Conservation (phyloP, 495 filamentous ascomycete genomes). For the Talaromyces borbonicus region DNA sequence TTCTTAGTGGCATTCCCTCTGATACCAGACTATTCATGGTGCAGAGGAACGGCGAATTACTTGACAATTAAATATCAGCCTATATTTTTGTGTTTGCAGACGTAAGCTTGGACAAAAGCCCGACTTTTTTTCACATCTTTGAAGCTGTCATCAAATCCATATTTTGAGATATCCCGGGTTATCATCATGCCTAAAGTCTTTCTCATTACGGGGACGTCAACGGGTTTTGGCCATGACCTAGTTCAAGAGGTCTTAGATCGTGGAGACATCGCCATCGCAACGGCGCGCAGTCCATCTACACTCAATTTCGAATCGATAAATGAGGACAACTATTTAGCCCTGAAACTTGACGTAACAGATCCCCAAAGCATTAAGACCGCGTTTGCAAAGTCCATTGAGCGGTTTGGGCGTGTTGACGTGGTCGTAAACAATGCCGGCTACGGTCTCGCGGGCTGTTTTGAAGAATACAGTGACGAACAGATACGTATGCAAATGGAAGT, state of each 20-base stretch:
- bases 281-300: slow-evolving; percentile 25
- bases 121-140: too few species aligned
- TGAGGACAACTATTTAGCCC: slow-evolving; percentile 20
- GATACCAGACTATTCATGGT: too few species aligned
- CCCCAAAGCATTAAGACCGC: slow-evolving; percentile 28
- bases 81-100: too few species aligned
- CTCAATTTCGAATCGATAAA: slow-evolving; percentile 4
- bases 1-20: too few species aligned
- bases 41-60: too few species aligned
- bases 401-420: slow-evolving; percentile 42
- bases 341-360: slow-evolving; percentile 36
- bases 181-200: slow-evolving; percentile 22
- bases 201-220: slow-evolving; percentile 40
- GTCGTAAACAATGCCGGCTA: slow-evolving; percentile 51
- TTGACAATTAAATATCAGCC: too few species aligned
- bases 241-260: slow-evolving; percentile 31
- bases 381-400: slow-evolving; percentile 21
- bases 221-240: slow-evolving; percentile 35
- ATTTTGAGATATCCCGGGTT: not conserved
- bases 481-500: slow-evolving; percentile 34
- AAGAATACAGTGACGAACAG: slow-evolving; percentile 29
- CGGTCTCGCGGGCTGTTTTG: slow-evolving; percentile 32
- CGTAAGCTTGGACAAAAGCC: too few species aligned
- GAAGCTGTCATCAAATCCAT: too few species aligned
- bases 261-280: slow-evolving; percentile 45